Evolutionary conservation across 176 grass and related monocot species (phyloP).

Genomic region (Leersia perrieri): DNA sequence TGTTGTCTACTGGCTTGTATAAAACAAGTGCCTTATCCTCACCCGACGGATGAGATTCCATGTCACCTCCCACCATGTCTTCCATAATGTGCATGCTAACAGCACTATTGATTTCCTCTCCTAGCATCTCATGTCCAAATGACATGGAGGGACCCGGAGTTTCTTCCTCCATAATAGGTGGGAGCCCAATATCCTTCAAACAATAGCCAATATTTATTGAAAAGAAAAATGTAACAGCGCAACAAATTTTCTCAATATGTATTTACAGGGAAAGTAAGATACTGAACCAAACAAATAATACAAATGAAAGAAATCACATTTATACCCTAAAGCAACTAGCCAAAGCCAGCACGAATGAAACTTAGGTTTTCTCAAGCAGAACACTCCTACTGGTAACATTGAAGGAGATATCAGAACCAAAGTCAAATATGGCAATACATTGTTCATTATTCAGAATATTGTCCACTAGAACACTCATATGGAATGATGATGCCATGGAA

Average conservation of each 20-base stretch:
- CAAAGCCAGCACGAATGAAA: constrained; percentile 14
- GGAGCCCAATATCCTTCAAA: constrained; percentile 49
- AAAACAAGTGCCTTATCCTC: constrained; percentile 71
- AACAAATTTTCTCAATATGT: constrained; percentile 7
- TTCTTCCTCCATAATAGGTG: constrained; percentile 62
- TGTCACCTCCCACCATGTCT: constrained; percentile 32
- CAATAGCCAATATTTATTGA: constrained; percentile 26
- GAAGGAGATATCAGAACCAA: background rate
- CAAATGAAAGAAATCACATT: background rate
- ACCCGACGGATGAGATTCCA: constrained; percentile 20
- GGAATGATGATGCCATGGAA: background rate
- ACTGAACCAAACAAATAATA: constrained; percentile 13
- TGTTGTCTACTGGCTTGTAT: constrained; percentile 56
- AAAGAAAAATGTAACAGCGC: constrained; percentile 14
- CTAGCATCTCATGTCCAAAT: constrained; percentile 31
- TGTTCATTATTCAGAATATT: background rate
- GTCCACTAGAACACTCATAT: background rate
- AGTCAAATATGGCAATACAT: constrained; percentile 7
- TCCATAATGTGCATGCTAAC: constrained; percentile 30
- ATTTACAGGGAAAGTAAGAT: background rate
- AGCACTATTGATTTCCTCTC: constrained; percentile 22
- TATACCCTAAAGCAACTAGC: background rate
- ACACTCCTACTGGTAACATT: background rate
- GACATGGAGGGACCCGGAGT: background rate
- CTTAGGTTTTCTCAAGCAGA: background rate